Evolutionary conservation across 2,329 filamentous ascomycete species (phyloP), one percentile per base, ranked within the genome.

Genomic region (Paecilomyces formosus): DNA sequence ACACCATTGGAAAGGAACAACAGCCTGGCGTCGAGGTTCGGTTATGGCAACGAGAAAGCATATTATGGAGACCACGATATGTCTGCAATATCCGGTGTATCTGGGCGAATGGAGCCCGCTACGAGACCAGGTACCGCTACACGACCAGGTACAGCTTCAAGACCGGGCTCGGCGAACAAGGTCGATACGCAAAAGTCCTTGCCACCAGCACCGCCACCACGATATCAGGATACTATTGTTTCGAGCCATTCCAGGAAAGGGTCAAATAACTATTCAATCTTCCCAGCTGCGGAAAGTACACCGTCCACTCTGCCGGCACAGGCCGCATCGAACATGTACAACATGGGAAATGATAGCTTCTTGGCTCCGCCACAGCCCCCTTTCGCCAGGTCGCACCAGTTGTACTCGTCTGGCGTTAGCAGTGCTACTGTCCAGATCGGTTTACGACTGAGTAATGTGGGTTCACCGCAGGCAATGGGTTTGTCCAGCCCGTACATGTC

Each of bases 351-450:
- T 21, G 61, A 62, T 11, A 51, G 57, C 45, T 31, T 58, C 3
- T 56, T 64, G 22, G 53, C 61, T 21, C 65, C 65, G 11, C 65
- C 65, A 30, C 58, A 55, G 51, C 58, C 63, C 39, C 50, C 58
- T 18, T 65, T 63, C 53, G 51, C 61, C 18, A 21, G 30, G 24
- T 52, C 55, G 3, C 65, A 68, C 55, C 60, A 61, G 24, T 64
- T 65, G 9, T 59, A 65, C 54, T 63, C 62, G 4, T 68, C 65
- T 1, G 61, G 66, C 35, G 56, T 64, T 18, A 68, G 64, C 55
- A 55, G 58, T 53, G 64, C 65, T 11, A 68, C 66, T 13, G 66
- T 69, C 2, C 66, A 67, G 51, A 69, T 69, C 52, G 66, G 66
- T 15, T 61, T 68, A 2, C 61, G 66, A n/a, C 59, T 69, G 3